Percentiles rank a stretch among this genome's conserved stretches.
Conservation (phyloP, 495 filamentous ascomycete species). For the Podospora appendiculata region DNA sequence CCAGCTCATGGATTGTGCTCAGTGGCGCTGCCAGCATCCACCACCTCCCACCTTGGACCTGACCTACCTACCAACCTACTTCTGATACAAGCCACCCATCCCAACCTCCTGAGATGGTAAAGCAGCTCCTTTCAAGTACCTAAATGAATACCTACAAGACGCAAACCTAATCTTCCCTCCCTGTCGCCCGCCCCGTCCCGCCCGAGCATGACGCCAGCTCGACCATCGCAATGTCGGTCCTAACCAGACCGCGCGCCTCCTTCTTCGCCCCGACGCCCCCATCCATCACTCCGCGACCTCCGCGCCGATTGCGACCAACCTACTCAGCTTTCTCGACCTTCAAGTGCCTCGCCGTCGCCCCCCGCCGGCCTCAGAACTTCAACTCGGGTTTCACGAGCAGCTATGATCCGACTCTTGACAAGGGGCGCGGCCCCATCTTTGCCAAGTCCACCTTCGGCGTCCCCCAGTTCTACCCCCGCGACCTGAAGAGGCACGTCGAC, state of each 20-base stretch:
- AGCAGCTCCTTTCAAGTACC: no score
- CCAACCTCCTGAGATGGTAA: no score
- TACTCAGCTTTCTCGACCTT: slow-evolving; percentile 26
- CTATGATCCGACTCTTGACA: slow-evolving; percentile 62
- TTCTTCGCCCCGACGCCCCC: slow-evolving; percentile 2
- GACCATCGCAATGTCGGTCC: slow-evolving; percentile 26
- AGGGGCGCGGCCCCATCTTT: slow-evolving; percentile 42
- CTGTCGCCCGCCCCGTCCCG: neutral
- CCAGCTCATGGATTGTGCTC: no score
- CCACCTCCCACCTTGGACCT: no score
- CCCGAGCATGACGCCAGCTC: neutral
- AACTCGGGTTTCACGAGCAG: slow-evolving; percentile 54
- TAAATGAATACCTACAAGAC: no score
- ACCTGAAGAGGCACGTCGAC: slow-evolving; percentile 85
- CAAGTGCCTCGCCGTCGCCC: slow-evolving; percentile 12
- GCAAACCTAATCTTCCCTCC: neutral
- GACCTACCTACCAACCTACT: no score
- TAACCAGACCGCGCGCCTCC: slow-evolving; percentile 22
- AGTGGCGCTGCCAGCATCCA: no score
- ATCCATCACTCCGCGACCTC: neutral
- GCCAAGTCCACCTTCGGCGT: slow-evolving; percentile 46
- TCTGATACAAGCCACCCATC: no score
- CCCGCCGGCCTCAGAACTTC: slow-evolving; percentile 30
- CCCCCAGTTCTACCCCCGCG: slow-evolving; percentile 67
- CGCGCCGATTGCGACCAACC: slow-evolving; percentile 2